phyloP scores from a whole-genome alignment of 805 yeast species.

The Wickerhamomyces canadensis region DNA sequence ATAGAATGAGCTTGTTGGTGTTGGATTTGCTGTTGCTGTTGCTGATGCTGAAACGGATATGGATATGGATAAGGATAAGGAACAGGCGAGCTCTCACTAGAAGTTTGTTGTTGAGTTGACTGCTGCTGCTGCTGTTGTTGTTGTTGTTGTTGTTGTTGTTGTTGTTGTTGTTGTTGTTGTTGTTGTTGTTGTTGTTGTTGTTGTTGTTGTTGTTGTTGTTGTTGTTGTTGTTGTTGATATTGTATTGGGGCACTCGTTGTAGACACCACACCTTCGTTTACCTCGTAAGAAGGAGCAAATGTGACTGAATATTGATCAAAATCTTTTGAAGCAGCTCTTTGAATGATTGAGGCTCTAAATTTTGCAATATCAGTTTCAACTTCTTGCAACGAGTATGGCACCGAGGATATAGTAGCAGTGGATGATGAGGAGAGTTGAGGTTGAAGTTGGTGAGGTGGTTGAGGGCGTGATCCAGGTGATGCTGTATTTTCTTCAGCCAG shows the following conservation, averaged over 20 bases:
- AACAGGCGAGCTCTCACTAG: not conserved
- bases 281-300: conserved; percentile 22
- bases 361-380: conserved; percentile 20
- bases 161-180: not conserved
- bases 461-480: conserved; percentile 16
- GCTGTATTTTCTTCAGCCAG: conserved; percentile 10
- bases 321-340: conserved; percentile 22
- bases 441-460: not conserved
- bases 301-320: conserved; percentile 18
- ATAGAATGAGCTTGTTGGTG: conserved; percentile 3
- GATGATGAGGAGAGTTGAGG: conserved; percentile 8
- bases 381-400: conserved; percentile 9
- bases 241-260: conserved; percentile 7
- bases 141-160: conserved; percentile 2
- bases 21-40: conserved; percentile 7
- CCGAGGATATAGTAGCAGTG: not conserved
- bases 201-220: conserved; percentile 1
- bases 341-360: conserved; percentile 22
- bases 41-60: conserved; percentile 1
- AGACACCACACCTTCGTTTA: conserved; percentile 9
- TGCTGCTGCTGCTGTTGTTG: conserved; percentile 1
- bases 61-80: conserved; percentile 6
- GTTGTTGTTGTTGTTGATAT: not conserved
- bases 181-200: conserved; percentile 1
- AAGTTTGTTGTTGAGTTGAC: too few species aligned